Evolutionary conservation across 2,329 filamentous ascomycete species (phyloP), one percentile per base, ranked within the genome.

Genomic region (Aphanocladium album): DNA sequence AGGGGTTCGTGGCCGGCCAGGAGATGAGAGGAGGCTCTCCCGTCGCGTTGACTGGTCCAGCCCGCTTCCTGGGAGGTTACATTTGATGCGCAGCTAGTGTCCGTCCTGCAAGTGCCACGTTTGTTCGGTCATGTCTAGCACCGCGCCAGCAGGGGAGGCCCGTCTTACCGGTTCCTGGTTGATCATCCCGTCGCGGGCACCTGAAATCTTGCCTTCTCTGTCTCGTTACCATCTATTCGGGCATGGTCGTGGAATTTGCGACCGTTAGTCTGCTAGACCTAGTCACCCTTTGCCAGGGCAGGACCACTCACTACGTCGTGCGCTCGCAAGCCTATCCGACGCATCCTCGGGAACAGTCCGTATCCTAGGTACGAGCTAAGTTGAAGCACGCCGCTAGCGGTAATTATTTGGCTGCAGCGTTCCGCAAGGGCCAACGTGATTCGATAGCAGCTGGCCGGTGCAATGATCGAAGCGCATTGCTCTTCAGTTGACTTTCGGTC

Each of bases 71-170:
- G 52, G 41, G 25, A 43, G 41, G 53, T 46, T 56, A 35, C 53
- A 56, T 56, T 56, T 45, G 53, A 56, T 56, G 25, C 53, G 27
- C 53, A 46, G 41, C 41, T 56, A 56, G 53, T 37, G 41, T 35
- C 53, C 39, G 41, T 33, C 53, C 39, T 56, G 41, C 23, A 47
- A 47, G 41, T 56, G 41, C 53, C 53, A 56, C 53, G 52, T 43
- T 55, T 55, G 23, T 55, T 43, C 19, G 21, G 46, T 12, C 43
- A 33, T 39, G 19, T 12, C 33, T 25, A 23, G 50, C 33, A 25
- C 50, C 27, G 30, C 50, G 33, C 12, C 33, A 53, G 50, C 14
- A 33, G 33, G 30, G 21, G 46, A 49, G 46, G 33, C 30, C n/a
- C 33, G 30, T 37, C 50, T 53, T 39, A 37, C 7, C 19, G n/a